Conservation (phyloP, 352 stramenopile genomes). For the Pelagophyceae sp. region DNA sequence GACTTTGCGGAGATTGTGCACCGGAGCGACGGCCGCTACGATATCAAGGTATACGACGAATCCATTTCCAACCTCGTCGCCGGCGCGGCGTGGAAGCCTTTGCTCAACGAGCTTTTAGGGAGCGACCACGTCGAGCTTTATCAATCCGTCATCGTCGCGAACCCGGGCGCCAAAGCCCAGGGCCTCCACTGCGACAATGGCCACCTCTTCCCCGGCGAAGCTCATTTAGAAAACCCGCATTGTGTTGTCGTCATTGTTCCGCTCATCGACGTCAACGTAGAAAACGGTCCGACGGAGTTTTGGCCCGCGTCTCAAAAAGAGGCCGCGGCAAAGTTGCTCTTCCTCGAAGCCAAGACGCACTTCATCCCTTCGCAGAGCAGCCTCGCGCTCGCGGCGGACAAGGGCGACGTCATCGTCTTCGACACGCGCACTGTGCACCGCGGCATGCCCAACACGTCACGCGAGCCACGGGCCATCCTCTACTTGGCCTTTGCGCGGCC, state of each 20-base stretch:
- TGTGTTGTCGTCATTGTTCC: background rate
- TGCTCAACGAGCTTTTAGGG: too few relatives aligned
- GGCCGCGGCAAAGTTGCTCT: background rate
- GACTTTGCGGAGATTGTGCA: background rate
- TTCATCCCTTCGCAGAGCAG: background rate
- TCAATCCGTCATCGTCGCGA: background rate
- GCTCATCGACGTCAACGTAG: background rate
- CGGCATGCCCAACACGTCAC: background rate
- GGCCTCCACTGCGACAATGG: background rate
- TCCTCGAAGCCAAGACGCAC: background rate
- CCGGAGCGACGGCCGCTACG: background rate
- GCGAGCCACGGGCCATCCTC: background rate
- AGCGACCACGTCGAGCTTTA: background rate
- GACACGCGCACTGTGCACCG: background rate
- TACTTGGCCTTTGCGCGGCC: background rate
- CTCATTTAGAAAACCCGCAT: background rate
- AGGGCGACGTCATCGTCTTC: background rate
- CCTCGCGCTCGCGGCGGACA: background rate
- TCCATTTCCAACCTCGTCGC: background rate
- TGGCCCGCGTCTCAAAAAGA: background rate
- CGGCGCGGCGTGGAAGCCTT: too few relatives aligned
- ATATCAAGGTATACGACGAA: background rate
- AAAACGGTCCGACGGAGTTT: background rate
- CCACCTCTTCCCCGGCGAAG: background rate
- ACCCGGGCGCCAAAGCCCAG: background rate